These are phyloP conservation scores for Thozetella sp. DNA, from an alignment of 495 filamentous ascomycete genomes.

Conservation along the genomic window DNA sequence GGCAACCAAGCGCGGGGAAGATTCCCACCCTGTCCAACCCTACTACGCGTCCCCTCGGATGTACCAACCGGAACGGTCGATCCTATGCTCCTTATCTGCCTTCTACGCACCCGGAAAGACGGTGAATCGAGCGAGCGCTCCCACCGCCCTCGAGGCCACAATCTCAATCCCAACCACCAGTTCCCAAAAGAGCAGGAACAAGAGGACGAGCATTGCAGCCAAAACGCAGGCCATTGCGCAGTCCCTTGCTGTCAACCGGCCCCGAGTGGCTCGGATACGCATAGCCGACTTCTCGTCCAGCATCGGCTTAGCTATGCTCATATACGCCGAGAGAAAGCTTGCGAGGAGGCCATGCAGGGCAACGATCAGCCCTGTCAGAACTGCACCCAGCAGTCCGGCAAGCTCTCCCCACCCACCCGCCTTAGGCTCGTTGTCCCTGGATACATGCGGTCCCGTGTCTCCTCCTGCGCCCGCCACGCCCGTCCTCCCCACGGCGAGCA, in stretches of 20 bases:
- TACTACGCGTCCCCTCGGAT: background rate
- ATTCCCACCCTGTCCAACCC: too few relatives aligned
- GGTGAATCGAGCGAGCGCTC: conserved; percentile 8
- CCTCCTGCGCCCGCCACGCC: background rate
- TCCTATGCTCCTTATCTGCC: background rate
- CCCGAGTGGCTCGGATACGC: conserved; percentile 14
- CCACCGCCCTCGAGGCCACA: conserved; percentile 8
- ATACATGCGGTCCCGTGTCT: background rate
- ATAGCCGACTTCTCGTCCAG: conserved; percentile 25
- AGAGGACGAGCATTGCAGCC: conserved; percentile 19
- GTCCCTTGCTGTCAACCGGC: conserved; percentile 20
- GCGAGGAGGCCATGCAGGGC: background rate
- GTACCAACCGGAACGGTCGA: background rate
- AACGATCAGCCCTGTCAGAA: conserved; percentile 6
- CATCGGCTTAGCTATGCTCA: conserved; percentile 24
- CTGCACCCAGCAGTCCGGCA: background rate
- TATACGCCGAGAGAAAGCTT: conserved; percentile 20
- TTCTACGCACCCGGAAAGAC: conserved; percentile 18
- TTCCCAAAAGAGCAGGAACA: conserved; percentile 7
- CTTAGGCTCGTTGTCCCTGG: background rate
- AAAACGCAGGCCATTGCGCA: conserved; percentile 15
- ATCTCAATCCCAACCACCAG: conserved; percentile 18
- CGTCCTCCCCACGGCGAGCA: background rate
- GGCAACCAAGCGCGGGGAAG: too few relatives aligned
- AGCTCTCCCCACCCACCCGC: background rate